phyloP scores from a whole-genome alignment of 371 early-diverging fungal species.

The Syncephalastrum racemosum region DNA sequence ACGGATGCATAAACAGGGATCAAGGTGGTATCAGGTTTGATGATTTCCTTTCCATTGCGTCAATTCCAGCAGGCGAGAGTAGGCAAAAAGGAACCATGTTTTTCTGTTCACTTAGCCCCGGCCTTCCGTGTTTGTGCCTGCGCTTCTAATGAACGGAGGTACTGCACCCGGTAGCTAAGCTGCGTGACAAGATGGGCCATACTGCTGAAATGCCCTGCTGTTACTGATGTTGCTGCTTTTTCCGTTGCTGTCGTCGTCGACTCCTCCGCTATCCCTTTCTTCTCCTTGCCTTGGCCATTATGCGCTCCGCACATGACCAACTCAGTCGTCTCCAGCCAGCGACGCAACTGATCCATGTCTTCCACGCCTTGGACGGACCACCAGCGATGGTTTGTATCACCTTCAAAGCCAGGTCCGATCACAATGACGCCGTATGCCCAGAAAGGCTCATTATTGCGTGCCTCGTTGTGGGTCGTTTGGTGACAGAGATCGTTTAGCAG shows the following conservation, averaged over 20 bases:
- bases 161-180: constrained; percentile 5
- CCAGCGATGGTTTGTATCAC: constrained; percentile 8
- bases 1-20: no score
- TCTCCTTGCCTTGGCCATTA: no score
- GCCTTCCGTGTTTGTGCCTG: constrained; percentile 4
- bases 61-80: no score
- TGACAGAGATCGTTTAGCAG: constrained; percentile 32
- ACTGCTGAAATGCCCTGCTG: no score
- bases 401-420: constrained; percentile 33
- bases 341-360: constrained; percentile 7
- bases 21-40: no score
- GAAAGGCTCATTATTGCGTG: constrained; percentile 30
- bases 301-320: no score
- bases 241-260: no score
- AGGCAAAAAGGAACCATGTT: no score
- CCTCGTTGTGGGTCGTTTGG: constrained; percentile 8
- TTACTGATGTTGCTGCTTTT: background rate
- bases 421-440: constrained; percentile 40
- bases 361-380: constrained; percentile 8
- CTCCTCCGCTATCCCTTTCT: no score
- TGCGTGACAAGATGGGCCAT: background rate
- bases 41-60: no score
- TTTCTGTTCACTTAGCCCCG: no score
- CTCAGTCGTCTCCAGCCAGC: constrained; percentile 4
- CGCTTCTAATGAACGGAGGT: constrained; percentile 7